phyloP scores from a whole-genome alignment of 169 alveolate species.

The Perkinsus marinus region DNA sequence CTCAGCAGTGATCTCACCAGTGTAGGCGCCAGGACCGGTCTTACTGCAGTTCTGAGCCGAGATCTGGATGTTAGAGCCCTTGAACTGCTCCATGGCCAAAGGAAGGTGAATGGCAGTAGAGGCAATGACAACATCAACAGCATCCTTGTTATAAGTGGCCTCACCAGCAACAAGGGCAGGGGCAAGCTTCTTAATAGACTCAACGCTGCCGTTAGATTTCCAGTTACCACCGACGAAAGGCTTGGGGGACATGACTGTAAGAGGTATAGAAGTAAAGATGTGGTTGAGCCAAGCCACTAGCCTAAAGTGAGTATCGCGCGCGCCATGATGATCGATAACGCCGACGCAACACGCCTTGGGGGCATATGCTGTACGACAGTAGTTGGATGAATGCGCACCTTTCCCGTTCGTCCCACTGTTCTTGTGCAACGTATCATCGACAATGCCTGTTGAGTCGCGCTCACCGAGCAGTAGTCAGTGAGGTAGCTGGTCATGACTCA shows the following conservation, averaged over 20 bases:
- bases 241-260: slow-evolving; percentile 50
- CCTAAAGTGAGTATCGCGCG: background rate
- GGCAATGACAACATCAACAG: slow-evolving; percentile 63
- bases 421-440: background rate
- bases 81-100: slow-evolving; percentile 41
- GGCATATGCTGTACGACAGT: too few relatives aligned
- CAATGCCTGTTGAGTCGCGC: background rate
- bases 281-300: too few relatives aligned
- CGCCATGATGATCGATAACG: background rate
- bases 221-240: slow-evolving; percentile 86
- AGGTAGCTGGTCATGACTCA: background rate
- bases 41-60: slow-evolving; percentile 82
- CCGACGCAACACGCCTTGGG: background rate
- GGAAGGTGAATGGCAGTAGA: slow-evolving; percentile 74
- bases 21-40: slow-evolving; percentile 88
- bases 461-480: background rate
- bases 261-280: background rate
- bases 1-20: slow-evolving; percentile 89
- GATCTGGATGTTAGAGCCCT: slow-evolving; percentile 44
- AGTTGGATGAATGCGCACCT: too few relatives aligned
- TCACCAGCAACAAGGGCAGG: background rate
- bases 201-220: slow-evolving; percentile 81
- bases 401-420: background rate
- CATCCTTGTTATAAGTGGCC: background rate
- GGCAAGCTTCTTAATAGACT: slow-evolving; percentile 50